Conservation (phyloP, 495 filamentous ascomycete genomes). For the Cryomyces antarcticus region DNA sequence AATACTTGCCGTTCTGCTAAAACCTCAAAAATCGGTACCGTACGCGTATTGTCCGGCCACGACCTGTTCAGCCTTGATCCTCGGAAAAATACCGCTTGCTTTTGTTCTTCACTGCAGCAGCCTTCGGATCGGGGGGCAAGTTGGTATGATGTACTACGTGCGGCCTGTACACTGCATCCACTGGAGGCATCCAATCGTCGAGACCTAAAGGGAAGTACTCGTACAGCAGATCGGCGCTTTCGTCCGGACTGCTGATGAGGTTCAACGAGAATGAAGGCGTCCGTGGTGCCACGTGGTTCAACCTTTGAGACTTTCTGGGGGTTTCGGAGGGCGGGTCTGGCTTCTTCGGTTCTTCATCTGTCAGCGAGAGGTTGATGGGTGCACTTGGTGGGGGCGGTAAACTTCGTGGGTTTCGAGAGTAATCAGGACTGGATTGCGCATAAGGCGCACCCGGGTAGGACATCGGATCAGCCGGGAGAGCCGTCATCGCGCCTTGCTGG, state of each 20-base stretch:
- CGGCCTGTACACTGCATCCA: conserved; percentile 80
- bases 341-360: conserved; percentile 42
- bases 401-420: conserved; percentile 19
- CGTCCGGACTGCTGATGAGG: conserved; percentile 30
- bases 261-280: conserved; percentile 23
- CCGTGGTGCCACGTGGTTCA: conserved; percentile 7
- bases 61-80: conserved; percentile 17
- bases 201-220: conserved; percentile 80
- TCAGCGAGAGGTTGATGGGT: conserved; percentile 55
- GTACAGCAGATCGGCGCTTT: conserved; percentile 63
- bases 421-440: conserved; percentile 33
- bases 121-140: conserved; percentile 54
- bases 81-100: conserved; percentile 70
- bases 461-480: conserved; percentile 10
- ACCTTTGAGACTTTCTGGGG: conserved; percentile 8
- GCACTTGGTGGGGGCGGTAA: conserved; percentile 19
- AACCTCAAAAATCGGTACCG: no score
- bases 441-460: conserved; percentile 16
- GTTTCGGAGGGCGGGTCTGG: conserved; percentile 8
- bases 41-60: no score
- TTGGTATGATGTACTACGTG: conserved; percentile 83
- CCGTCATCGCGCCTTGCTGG: conserved; percentile 12
- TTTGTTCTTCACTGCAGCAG: conserved; percentile 38
- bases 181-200: conserved; percentile 83
- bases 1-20: no score